These are phyloP conservation scores for Penicillium verrucosum DNA, from an alignment of 2,329 filamentous ascomycete species.

Conservation along the genomic window DNA sequence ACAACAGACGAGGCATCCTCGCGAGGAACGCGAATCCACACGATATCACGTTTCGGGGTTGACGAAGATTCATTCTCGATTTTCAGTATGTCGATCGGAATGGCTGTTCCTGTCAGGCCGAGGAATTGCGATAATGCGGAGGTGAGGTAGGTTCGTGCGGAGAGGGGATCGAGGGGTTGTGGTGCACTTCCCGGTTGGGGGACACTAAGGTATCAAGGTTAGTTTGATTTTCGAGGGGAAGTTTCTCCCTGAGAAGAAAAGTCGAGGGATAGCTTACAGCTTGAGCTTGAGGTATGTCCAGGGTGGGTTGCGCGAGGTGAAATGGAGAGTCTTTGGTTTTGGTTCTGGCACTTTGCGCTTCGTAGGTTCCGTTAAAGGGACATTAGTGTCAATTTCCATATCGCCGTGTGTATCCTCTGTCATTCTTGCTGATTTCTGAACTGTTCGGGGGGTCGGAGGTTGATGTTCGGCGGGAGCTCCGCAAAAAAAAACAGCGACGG, in stretches of 20 bases:
- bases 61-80: slow-evolving; percentile 19
- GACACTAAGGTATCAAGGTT: slow-evolving; percentile 18
- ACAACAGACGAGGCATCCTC: slow-evolving; percentile 45
- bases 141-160: slow-evolving; percentile 45
- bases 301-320: slow-evolving; percentile 43
- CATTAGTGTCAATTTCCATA: neutral
- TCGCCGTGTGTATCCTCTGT: neutral
- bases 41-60: slow-evolving; percentile 2
- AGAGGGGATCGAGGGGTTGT: slow-evolving; percentile 43
- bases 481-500: slow-evolving; percentile 9
- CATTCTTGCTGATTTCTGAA: slow-evolving; percentile 1
- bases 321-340: slow-evolving; percentile 24
- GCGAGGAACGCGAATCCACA: slow-evolving; percentile 47
- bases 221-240: neutral
- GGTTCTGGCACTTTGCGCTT: slow-evolving; percentile 30
- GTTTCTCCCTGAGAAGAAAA: too few species aligned
- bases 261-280: slow-evolving; percentile 28
- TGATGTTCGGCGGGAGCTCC: slow-evolving; percentile 1
- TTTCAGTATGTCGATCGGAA: slow-evolving; percentile 48
- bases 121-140: slow-evolving; percentile 48
- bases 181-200: slow-evolving; percentile 26
- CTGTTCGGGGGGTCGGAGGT: neutral
- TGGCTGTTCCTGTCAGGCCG: slow-evolving; percentile 46
- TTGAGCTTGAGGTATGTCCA: slow-evolving; percentile 46
- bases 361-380: neutral